phyloP scores from a whole-genome alignment of 2,329 filamentous ascomycete genomes.

The Trichoderma asperellum region DNA sequence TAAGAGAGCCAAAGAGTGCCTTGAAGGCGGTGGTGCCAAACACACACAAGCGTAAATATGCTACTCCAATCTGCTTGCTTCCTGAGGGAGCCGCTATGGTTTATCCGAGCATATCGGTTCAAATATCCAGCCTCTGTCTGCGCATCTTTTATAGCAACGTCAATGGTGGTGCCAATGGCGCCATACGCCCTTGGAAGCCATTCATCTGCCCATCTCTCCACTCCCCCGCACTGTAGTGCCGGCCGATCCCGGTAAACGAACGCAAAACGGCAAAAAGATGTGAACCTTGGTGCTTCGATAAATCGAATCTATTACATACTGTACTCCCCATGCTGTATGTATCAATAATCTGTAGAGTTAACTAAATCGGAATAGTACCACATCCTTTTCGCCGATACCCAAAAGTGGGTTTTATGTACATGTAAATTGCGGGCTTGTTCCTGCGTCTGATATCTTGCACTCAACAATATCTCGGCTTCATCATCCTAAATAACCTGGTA shows the following conservation, averaged over 20 bases:
- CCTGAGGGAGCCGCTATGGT: neutral
- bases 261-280: neutral
- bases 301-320: neutral
- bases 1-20: neutral
- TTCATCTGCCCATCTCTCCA: neutral
- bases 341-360: neutral
- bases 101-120: neutral
- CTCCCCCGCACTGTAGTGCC: slow-evolving; percentile 14
- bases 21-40: neutral
- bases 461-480: neutral
- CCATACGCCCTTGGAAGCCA: neutral
- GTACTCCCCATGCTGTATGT: slow-evolving; percentile 2
- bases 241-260: neutral
- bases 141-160: neutral
- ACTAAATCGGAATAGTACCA: neutral
- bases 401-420: slow-evolving; percentile 13
- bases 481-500: neutral
- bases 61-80: neutral
- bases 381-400: slow-evolving; percentile 5
- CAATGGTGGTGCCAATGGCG: slow-evolving; percentile 6
- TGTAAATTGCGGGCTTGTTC: slow-evolving; percentile 6
- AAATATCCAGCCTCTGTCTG: neutral
- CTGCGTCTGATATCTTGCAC: slow-evolving; percentile 15
- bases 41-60: neutral
- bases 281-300: neutral